Evolutionary conservation across 1,139 yeast genomes (phyloP).

Genomic region (Blastobotrys proliferans): DNA sequence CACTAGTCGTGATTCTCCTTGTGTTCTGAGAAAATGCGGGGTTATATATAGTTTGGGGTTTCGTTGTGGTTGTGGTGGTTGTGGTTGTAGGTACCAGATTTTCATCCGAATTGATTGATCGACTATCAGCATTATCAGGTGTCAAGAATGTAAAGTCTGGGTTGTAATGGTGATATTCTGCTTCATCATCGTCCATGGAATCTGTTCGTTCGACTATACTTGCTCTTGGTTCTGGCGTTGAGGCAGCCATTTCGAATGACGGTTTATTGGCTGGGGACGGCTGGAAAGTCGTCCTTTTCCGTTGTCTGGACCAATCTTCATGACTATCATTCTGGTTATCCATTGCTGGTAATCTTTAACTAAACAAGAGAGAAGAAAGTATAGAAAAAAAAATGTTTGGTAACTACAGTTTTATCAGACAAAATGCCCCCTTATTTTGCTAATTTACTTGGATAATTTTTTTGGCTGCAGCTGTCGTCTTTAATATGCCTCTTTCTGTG

Average conservation of each 20-base stretch:
- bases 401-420: too few species aligned
- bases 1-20: background rate
- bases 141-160: slow-evolving; percentile 12
- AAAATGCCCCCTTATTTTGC: too few species aligned
- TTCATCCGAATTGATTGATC: background rate
- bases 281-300: slow-evolving; percentile 12
- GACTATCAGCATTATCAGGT: background rate
- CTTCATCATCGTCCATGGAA: slow-evolving; percentile 1
- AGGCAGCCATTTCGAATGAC: slow-evolving; percentile 4
- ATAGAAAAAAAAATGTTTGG: too few species aligned
- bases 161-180: background rate
- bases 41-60: background rate
- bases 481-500: too few species aligned
- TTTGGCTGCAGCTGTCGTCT: too few species aligned
- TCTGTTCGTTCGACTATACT: background rate
- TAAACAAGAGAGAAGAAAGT: too few species aligned
- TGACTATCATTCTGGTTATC: background rate
- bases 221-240: background rate
- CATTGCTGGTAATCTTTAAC: too few species aligned
- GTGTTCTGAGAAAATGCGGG: background rate
- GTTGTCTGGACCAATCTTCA: too few species aligned
- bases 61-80: background rate
- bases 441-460: too few species aligned
- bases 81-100: background rate
- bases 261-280: slow-evolving; percentile 12